These are phyloP conservation scores for Trametopsis cervina DNA, from an alignment of 768 basidiomycete species.

Conservation along the genomic window DNA sequence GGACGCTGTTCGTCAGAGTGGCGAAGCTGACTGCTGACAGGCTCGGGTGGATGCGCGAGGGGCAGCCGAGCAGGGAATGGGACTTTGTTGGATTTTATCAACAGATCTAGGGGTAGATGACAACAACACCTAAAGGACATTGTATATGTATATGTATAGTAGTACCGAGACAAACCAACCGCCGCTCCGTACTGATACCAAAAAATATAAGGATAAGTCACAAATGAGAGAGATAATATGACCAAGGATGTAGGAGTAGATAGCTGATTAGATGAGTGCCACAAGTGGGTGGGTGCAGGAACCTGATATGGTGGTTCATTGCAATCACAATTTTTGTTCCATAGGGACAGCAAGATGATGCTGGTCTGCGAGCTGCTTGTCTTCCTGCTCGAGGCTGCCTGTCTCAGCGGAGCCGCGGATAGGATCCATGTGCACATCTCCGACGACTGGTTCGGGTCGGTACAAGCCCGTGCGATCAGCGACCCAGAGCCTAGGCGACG, in stretches of 20 bases:
- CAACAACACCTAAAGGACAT: no score
- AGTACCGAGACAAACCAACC: no score
- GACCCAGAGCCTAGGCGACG: neutral
- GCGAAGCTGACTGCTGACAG: slow-evolving; percentile 46
- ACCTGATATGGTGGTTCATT: no score
- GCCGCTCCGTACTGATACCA: no score
- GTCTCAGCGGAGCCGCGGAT: neutral
- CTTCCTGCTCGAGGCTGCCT: neutral
- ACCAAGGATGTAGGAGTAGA: no score
- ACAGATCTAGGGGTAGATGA: no score
- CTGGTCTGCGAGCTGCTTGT: neutral
- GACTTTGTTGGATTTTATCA: slow-evolving; percentile 9
- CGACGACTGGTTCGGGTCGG: no score
- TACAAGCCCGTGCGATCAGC: neutral
- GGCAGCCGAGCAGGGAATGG: slow-evolving; percentile 5
- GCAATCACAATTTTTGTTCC: neutral
- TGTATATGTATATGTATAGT: no score
- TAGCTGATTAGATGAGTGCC: no score
- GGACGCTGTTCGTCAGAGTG: slow-evolving; percentile 53
- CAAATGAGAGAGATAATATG: no score
- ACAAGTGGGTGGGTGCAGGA: no score
- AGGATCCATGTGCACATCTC: neutral
- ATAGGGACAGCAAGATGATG: neutral
- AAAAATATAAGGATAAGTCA: no score
- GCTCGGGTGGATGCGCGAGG: slow-evolving; percentile 13